Base-by-base conservation (phyloP, 2,329 filamentous ascomycete species). In the Helminthosporium solani region DNA sequence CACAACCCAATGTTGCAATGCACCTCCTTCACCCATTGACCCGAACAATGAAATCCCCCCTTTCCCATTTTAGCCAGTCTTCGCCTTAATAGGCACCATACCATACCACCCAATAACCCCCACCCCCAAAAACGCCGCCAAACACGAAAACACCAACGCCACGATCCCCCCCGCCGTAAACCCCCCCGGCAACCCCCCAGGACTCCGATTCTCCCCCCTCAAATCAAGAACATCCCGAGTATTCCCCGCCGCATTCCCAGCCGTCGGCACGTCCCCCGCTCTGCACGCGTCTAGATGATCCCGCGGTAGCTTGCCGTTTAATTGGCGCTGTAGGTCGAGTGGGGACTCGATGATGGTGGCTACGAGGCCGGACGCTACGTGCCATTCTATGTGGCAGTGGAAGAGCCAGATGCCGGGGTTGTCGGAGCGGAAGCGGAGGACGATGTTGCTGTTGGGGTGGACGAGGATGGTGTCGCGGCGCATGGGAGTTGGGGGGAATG, bases 191-290 rank as follows among this genome's bases (percentile, higher is more conserved):
- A n/a, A n/a, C n/a, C n/a, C n/a, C n/a, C n/a, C n/a, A n/a, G n/a
- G n/a, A n/a, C n/a, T n/a, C n/a, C n/a, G n/a, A n/a, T n/a, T n/a
- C n/a, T n/a, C n/a, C n/a, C n/a, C n/a, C n/a, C n/a, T n/a, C n/a
- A n/a, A n/a, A n/a, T n/a, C n/a, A n/a, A 88, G 70, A 7, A 82
- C 71, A 54, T 92, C 70, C 0, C 70, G 65, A 0, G 80, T 84
- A 60, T 90, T 90, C 0, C 78, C 89, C 0, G 87, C 89, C 0
- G 88, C 89, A 58, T 94, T 94, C 3, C 89, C 89, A 2, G 61
- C 59, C 0, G 72, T 78, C 0, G 81, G 75, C 0, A 82, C 67
- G 6, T 73, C 70, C 0, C 65, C 73, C 0, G 74, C 78, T 4
- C 71, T 70, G 63, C 88, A 92, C 3, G 72, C 79, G 6, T 80